Conservation (phyloP, 2,329 filamentous ascomycete genomes). For the Monosporascus sp. region DNA sequence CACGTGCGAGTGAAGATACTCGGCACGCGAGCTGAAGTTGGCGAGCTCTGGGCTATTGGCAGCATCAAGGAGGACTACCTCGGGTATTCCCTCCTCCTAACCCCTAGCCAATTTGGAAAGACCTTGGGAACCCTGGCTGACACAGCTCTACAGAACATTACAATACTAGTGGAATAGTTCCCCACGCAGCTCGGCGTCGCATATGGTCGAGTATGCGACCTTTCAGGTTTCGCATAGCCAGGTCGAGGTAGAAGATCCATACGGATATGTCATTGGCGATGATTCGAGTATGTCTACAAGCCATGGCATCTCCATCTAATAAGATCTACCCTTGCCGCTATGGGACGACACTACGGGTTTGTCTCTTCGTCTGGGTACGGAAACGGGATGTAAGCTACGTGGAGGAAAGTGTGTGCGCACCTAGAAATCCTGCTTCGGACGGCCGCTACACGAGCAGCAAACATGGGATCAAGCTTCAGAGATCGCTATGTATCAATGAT, state of each 20-base stretch:
- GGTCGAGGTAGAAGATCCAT: not conserved
- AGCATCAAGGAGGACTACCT: constrained; percentile 87
- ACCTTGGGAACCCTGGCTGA: not conserved
- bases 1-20: constrained; percentile 93
- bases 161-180: constrained; percentile 15
- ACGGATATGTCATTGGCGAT: too few relatives aligned
- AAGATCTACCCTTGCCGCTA: too few relatives aligned
- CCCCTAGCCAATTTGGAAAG: constrained; percentile 3
- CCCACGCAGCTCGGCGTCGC: not conserved
- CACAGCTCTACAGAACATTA: constrained; percentile 14
- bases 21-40: constrained; percentile 87
- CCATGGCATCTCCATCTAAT: too few relatives aligned
- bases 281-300: too few relatives aligned
- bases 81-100: constrained; percentile 42
- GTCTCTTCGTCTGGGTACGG: too few relatives aligned
- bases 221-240: not conserved
- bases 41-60: constrained; percentile 93
- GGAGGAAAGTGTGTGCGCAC: too few relatives aligned
- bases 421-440: too few relatives aligned
- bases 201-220: not conserved
- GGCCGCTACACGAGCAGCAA: too few relatives aligned
- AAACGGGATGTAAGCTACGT: too few relatives aligned
- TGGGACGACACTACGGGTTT: too few relatives aligned
- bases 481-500: too few relatives aligned
- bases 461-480: too few relatives aligned